Percentiles rank a stretch among this genome's conserved stretches.
Evolutionary conservation across 805 yeast genomes (phyloP).

Genomic region (Ogataea naganishii): DNA sequence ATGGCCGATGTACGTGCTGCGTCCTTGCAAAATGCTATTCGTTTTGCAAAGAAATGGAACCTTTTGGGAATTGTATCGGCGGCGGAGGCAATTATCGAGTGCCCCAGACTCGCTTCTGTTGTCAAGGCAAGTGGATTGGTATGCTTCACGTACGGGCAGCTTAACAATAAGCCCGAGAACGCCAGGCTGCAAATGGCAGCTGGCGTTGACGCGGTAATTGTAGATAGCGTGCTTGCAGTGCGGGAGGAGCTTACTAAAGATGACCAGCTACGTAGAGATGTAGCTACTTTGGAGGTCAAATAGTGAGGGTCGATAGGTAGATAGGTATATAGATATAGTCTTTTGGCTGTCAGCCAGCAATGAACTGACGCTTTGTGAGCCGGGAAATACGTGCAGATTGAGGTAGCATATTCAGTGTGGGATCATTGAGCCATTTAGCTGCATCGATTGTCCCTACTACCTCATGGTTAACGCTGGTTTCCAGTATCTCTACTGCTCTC

Average conservation of each 20-base stretch:
- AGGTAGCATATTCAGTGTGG: too few relatives aligned
- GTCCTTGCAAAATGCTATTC: conserved; percentile 81
- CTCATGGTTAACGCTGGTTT: too few relatives aligned
- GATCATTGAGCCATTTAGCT: too few relatives aligned
- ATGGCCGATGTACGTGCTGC: conserved; percentile 90
- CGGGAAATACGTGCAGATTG: too few relatives aligned
- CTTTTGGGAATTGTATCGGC: conserved; percentile 87
- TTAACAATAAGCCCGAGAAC: conserved; percentile 76
- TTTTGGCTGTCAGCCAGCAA: too few relatives aligned
- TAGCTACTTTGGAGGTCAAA: too few relatives aligned
- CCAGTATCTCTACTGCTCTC: too few relatives aligned
- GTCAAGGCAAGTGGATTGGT: conserved; percentile 87
- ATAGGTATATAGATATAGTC: too few relatives aligned
- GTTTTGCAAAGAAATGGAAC: conserved; percentile 89
- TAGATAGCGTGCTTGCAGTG: conserved; percentile 90
- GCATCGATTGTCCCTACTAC: too few relatives aligned
- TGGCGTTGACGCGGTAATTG: conserved; percentile 98
- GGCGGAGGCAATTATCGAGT: conserved; percentile 74
- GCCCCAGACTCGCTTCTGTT: conserved; percentile 86
- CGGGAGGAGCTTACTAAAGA: conserved; percentile 57
- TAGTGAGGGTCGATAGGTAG: too few relatives aligned
- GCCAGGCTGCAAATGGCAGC: conserved; percentile 83
- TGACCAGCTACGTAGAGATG: too few relatives aligned
- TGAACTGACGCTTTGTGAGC: too few relatives aligned
- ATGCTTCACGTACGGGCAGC: conserved; percentile 84